Base-by-base conservation (phyloP, 257 asterid genomes). In the Nemophila menziesii region DNA sequence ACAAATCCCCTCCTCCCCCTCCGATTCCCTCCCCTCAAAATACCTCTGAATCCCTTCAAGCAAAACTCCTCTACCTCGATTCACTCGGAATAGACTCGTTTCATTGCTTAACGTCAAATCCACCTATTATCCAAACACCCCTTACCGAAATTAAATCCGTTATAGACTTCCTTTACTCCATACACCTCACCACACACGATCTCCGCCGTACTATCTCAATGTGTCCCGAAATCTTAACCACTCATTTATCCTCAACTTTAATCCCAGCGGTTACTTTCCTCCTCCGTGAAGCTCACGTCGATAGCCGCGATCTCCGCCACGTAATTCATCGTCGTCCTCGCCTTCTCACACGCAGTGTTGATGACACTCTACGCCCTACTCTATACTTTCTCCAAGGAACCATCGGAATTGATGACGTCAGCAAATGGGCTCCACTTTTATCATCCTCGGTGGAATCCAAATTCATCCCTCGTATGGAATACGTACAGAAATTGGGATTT, bases 261-360 rank as follows among this genome's bases (percentile, higher is more conserved):
- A 58, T 78, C 15, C 92, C 93, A 1, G 92, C 94, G 20, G 61
- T 72, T 20, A 79, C 82, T 4, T 87, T 87, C 54, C 80, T 82
- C 55, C 89, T 87, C 54, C 89, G 89, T 5, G 97, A 87, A 63
- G 97, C 78, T 11, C 63, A 47, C 39, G 92, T 87, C 2, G 47
- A 56, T 1, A 55, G 73, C 20, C 44, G 55, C 46, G 68, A 72
- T 4, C 70, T 89, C 36, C 95, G 82, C 56, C 64, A 65, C 66
- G 77, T 84, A 55, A 73, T 89, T 69, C 80, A 79, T 52, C 77
- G 97, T 24, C 95, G 93, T 0, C 97, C 97, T 1, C 77, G 94
- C 21, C 84, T 84, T 19, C 78, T 84, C 5, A 58, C 65, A 0
- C 63, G 83, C 68, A 52, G 66, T 57, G 93, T 84, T 11, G 73